phyloP scores from a whole-genome alignment of 768 basidiomycete species.

The Russula earlei region DNA sequence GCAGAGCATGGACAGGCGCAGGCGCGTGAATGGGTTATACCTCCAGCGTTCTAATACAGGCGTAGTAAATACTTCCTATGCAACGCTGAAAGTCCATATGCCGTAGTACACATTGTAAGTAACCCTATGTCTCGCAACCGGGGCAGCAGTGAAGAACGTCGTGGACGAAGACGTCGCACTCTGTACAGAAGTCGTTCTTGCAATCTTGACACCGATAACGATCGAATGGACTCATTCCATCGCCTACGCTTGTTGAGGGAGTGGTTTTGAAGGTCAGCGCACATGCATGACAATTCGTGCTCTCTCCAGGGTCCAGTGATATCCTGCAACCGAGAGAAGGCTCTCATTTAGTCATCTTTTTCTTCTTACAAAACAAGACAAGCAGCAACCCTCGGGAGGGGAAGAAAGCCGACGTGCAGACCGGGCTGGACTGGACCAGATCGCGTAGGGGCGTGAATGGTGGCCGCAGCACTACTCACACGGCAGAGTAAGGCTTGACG shows the following conservation, averaged over 20 bases:
- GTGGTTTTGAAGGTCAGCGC: slow-evolving; percentile 53
- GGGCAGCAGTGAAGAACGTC: slow-evolving; percentile 95
- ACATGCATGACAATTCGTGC: slow-evolving; percentile 66
- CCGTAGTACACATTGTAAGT: too few relatives aligned
- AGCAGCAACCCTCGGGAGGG: too few relatives aligned
- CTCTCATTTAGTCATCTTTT: neutral
- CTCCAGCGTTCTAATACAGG: neutral
- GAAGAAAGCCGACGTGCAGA: too few relatives aligned
- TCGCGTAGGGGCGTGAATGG: too few relatives aligned
- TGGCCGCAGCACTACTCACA: slow-evolving; percentile 45
- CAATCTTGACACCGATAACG: slow-evolving; percentile 89
- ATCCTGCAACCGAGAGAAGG: slow-evolving; percentile 25
- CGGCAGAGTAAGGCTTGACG: slow-evolving; percentile 71
- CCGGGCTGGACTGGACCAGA: neutral
- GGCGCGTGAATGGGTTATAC: neutral
- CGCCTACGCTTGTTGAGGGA: slow-evolving; percentile 30
- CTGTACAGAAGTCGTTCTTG: slow-evolving; percentile 78
- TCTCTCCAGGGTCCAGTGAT: slow-evolving; percentile 31
- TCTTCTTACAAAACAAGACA: too few relatives aligned
- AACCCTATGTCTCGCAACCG: slow-evolving; percentile 50
- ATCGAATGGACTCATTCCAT: slow-evolving; percentile 77
- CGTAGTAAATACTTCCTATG: neutral
- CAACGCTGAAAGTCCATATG: neutral
- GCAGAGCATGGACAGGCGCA: neutral
- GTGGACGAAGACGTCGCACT: slow-evolving; percentile 95